A percentile compares a stretch with the other conserved stretches of the same genome.
These are phyloP conservation scores for Chrysoporthe puriensis DNA, from an alignment of 2,329 filamentous ascomycete species.

Conservation along the genomic window DNA sequence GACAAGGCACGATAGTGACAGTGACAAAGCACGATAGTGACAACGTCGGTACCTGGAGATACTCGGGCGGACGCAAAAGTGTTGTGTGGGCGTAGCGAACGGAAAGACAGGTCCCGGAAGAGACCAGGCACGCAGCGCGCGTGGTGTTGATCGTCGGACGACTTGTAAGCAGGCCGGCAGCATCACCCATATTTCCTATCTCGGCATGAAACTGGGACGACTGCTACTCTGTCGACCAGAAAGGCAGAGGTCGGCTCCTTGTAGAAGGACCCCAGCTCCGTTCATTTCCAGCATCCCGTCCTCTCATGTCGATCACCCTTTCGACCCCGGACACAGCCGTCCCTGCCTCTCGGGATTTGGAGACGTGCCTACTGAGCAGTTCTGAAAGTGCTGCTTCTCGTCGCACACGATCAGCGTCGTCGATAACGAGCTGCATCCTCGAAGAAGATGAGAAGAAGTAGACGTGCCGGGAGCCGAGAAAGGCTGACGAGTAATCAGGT, in stretches of 20 bases:
- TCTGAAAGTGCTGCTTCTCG: not conserved
- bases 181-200: slow-evolving; percentile 1
- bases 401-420: not conserved
- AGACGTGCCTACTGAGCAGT: not conserved
- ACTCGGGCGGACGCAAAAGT: slow-evolving; percentile 12
- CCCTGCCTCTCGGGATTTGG: too few relatives aligned
- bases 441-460: not conserved
- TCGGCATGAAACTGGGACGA: not conserved
- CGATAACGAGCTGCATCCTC: not conserved
- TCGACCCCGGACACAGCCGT: too few relatives aligned
- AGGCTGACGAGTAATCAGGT: not conserved
- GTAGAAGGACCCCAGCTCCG: slow-evolving; percentile 1
- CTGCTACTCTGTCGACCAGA: slow-evolving; percentile 2
- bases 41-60: slow-evolving; percentile 5
- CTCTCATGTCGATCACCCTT: not conserved
- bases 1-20: slow-evolving; percentile 5
- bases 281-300: not conserved
- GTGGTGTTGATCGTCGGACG: not conserved
- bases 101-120: not conserved
- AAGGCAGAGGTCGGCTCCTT: not conserved
- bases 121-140: not conserved
- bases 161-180: not conserved
- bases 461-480: not conserved
- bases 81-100: not conserved
- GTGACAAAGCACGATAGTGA: not conserved